Conservation (phyloP, 2,329 filamentous ascomycete species). For the Apiospora rasikravindrae region DNA sequence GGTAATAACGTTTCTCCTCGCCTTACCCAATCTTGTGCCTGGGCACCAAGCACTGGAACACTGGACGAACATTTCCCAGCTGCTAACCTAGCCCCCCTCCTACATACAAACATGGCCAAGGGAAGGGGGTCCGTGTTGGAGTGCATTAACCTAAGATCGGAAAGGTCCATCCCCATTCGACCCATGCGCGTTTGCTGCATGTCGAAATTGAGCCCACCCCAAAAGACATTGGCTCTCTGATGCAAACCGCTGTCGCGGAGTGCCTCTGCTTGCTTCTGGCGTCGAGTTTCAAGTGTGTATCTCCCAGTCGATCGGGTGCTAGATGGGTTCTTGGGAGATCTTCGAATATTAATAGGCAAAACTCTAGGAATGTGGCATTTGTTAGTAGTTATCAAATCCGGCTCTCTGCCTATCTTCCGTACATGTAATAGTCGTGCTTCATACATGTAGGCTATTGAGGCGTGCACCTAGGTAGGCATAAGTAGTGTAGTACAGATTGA, state of each 20-base stretch:
- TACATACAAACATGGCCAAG: neutral
- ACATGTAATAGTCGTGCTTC: too few relatives aligned
- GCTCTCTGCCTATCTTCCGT: too few relatives aligned
- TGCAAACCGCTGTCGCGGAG: constrained; percentile 2
- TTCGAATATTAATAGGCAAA: too few relatives aligned
- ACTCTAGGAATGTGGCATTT: neutral
- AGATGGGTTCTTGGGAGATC: neutral
- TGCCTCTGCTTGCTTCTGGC: constrained; percentile 4
- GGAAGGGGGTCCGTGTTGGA: neutral
- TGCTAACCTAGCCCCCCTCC: neutral
- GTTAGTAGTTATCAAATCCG: too few relatives aligned
- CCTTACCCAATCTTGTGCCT: too few relatives aligned
- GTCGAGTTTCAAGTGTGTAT: constrained; percentile 1
- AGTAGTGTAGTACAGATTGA: neutral
- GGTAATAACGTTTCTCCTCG: too few relatives aligned
- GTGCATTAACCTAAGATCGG: constrained; percentile 1
- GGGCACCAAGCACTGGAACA: neutral
- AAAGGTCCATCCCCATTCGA: neutral
- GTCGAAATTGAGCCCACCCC: constrained; percentile 2
- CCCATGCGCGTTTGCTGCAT: constrained; percentile 2
- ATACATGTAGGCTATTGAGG: too few relatives aligned
- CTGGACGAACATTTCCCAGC: neutral
- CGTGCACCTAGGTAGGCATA: neutral
- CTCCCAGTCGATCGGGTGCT: neutral
- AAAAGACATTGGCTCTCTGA: constrained; percentile 6